These are phyloP conservation scores for Udeniomyces megalosporus DNA, from an alignment of 768 basidiomycete genomes.

Conservation along the genomic window DNA sequence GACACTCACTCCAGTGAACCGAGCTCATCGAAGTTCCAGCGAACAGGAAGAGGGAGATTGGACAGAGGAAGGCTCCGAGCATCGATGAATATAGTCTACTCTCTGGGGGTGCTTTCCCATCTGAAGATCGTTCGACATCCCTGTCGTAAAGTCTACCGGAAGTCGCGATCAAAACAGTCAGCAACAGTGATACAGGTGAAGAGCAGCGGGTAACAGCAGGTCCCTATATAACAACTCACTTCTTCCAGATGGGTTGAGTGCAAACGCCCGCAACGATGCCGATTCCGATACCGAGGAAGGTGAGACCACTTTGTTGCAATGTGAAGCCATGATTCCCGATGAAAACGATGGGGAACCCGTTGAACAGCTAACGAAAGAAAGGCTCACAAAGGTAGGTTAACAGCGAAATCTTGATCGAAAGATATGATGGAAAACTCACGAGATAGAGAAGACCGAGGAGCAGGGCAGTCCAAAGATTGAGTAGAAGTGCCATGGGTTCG, in stretches of 20 bases:
- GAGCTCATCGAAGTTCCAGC: constrained; percentile 40
- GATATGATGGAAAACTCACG: background rate
- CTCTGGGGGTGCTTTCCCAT: constrained; percentile 5
- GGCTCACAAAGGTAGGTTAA: background rate
- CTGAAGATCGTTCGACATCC: constrained; percentile 12
- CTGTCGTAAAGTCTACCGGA: constrained; percentile 35
- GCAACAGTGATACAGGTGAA: too few relatives aligned
- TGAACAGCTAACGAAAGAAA: background rate
- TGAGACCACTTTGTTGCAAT: constrained; percentile 6
- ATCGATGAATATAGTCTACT: background rate
- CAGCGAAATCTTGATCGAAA: background rate
- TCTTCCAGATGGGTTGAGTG: constrained; percentile 4
- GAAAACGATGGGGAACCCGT: constrained; percentile 6
- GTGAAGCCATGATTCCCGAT: background rate
- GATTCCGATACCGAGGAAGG: constrained; percentile 17
- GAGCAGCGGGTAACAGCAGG: background rate
- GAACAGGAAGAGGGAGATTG: constrained; percentile 37
- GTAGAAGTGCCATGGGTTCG: background rate
- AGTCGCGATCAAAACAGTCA: too few relatives aligned
- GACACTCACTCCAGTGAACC: constrained; percentile 34
- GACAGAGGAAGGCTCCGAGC: constrained; percentile 6
- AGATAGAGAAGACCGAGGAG: constrained; percentile 14
- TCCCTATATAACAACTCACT: constrained; percentile 1
- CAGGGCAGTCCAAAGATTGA: constrained; percentile 13
- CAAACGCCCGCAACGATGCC: constrained; percentile 10